Base-by-base conservation (phyloP, 495 filamentous ascomycete genomes). In the Cenococcum geophilum region DNA sequence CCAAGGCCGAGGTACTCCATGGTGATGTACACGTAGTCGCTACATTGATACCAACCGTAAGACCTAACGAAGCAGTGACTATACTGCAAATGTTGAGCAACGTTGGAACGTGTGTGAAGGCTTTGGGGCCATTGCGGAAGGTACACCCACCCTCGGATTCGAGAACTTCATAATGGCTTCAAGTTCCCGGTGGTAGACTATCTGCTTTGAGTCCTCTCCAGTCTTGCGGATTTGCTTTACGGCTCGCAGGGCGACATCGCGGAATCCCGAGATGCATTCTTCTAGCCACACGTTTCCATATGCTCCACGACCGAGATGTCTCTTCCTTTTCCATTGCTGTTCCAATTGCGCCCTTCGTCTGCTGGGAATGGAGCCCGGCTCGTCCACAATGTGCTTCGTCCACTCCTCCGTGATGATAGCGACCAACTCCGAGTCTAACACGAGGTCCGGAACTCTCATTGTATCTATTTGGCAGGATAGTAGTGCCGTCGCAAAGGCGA, bases 151-250 rank as follows among this genome's bases (percentile, higher is more conserved):
- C 27, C 6, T 72, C 45, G 59, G 34, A 21, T 74, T 73, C 0
- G 76, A 79, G 61, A 79, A 77, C 58, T 74, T 78, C 35, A 68
- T 66, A 47, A 76, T 74, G 8, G 74, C 75, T 63, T 78, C 76
- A 11, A 78, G 53, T 52, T 79, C 77, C 3, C 70, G 65, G 32
- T 60, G 63, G 37, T 73, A 76, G 40, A 73, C 62, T 22, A 72
- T 58, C 1, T 35, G 37, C 10, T 58, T 53, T 23, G 32, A 55
- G 20, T 36, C 27, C 0, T 42, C 0, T 9, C 14, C 18, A 18
- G 22, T 32, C 18, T 60, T 60, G 10, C 37, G 21, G 25, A 75
- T 60, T 36, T 64, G 60, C 42, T 75, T 75, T 22, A 74, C 70
- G 23, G 73, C 73, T 47, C 71, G 67, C 6, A 62, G 32, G 23